Evolutionary conservation across 441 rosid genomes (phyloP).

Genomic region (Erodium texanum): DNA sequence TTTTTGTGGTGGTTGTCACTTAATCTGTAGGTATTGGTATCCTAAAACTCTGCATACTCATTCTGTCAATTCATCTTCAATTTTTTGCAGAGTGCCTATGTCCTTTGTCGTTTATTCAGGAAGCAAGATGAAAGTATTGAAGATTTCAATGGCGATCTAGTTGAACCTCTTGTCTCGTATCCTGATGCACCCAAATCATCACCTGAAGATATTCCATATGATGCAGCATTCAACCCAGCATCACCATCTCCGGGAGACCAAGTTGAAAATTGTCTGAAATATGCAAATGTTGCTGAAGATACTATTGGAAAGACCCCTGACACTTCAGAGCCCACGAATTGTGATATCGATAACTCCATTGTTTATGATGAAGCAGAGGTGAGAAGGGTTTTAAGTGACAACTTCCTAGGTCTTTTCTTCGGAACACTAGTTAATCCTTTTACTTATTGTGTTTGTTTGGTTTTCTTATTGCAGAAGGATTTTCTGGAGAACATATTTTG

Average conservation of each 20-base stretch:
- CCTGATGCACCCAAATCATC: constrained; percentile 24
- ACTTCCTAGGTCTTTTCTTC: no score
- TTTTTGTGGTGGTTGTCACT: background rate
- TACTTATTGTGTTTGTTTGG: no score
- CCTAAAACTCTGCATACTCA: background rate
- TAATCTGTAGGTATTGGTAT: background rate
- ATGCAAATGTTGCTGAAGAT: constrained; percentile 9
- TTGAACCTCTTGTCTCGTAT: constrained; percentile 30
- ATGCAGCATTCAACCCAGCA: no score
- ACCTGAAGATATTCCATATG: no score
- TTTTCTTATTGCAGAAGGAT: constrained; percentile 33
- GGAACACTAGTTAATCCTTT: no score
- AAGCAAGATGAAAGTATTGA: constrained; percentile 43
- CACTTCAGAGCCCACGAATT: constrained; percentile 13
- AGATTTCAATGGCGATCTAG: constrained; percentile 28
- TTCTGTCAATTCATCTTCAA: background rate
- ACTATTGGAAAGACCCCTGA: constrained; percentile 5
- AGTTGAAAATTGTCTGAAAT: background rate
- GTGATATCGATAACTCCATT: constrained; percentile 9
- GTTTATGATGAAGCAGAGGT: constrained; percentile 29
- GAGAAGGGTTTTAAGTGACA: constrained; percentile 16
- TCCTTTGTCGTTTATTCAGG: constrained; percentile 65
- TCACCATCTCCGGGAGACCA: no score
- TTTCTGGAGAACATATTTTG: constrained; percentile 32
- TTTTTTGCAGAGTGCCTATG: constrained; percentile 50